Evolutionary conservation across 495 filamentous ascomycete species (phyloP).

Genomic region (Podospora anserina): DNA sequence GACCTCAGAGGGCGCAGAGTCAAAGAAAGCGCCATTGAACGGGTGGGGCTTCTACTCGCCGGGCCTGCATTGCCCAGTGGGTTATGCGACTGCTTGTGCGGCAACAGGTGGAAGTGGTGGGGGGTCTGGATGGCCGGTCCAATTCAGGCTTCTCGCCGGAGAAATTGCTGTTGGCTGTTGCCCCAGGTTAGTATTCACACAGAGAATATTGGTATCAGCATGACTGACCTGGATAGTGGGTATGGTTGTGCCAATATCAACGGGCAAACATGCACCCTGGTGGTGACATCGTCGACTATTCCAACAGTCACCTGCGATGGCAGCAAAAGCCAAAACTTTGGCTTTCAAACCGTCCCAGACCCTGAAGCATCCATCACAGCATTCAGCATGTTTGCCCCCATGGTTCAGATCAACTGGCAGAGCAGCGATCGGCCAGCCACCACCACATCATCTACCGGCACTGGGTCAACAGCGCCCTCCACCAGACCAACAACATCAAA

Average conservation of each 20-base stretch:
- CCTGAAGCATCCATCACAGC: conserved; percentile 24
- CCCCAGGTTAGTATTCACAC: conserved; percentile 28
- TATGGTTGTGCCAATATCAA: conserved; percentile 35
- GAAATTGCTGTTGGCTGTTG: conserved; percentile 40
- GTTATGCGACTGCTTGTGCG: conserved; percentile 36
- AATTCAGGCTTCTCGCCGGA: conserved; percentile 30
- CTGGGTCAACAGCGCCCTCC: not conserved
- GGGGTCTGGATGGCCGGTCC: conserved; percentile 29
- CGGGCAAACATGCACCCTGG: conserved; percentile 33
- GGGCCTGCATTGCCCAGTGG: conserved; percentile 32
- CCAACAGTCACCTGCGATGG: conserved; percentile 32
- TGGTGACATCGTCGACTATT: conserved; percentile 29
- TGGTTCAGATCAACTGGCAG: conserved; percentile 41
- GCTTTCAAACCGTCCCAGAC: conserved; percentile 25
- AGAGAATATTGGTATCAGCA: not conserved
- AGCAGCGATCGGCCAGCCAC: conserved; percentile 24
- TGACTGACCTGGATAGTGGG: conserved; percentile 20
- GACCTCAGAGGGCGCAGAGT: conserved; percentile 21
- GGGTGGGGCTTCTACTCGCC: conserved; percentile 39
- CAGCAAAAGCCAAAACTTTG: conserved; percentile 17
- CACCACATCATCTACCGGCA: not conserved
- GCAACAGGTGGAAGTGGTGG: conserved; percentile 29
- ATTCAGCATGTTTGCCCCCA: conserved; percentile 32
- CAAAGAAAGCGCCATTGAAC: conserved; percentile 17
- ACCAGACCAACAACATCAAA: conserved; percentile 2